A percentile compares a stretch with the other conserved stretches of the same genome.
Conservation (phyloP, 345 rosid genomes). For the Gossypium turneri region DNA sequence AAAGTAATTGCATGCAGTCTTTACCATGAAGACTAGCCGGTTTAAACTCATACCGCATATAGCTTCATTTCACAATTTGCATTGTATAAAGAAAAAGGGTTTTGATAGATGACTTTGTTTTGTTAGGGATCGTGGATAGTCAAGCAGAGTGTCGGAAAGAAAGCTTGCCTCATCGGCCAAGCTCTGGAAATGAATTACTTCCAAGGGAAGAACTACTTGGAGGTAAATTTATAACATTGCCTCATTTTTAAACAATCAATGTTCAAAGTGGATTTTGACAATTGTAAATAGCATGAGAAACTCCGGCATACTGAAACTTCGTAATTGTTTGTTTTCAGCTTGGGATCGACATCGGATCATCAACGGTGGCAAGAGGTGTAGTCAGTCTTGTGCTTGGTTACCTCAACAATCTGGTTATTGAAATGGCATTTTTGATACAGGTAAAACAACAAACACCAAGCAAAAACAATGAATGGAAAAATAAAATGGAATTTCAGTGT, state of each 20-base stretch:
- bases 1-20: neutral
- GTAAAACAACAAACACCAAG: constrained; percentile 29
- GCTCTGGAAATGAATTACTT: constrained; percentile 90
- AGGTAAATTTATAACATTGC: constrained; percentile 41
- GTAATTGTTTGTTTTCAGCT: constrained; percentile 42
- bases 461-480: neutral
- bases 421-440: constrained; percentile 94
- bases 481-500: neutral
- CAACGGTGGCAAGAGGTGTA: constrained; percentile 93
- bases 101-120: constrained; percentile 18
- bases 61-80: neutral
- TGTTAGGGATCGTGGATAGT: constrained; percentile 96
- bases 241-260: neutral
- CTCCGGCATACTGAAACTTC: neutral
- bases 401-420: constrained; percentile 87
- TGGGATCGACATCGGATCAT: constrained; percentile 88
- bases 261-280: neutral
- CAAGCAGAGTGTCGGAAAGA: constrained; percentile 94
- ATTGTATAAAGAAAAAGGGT: neutral
- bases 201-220: constrained; percentile 80
- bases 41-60: neutral
- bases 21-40: neutral
- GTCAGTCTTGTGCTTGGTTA: constrained; percentile 94
- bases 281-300: neutral
- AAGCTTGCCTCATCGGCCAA: constrained; percentile 92